Conservation (phyloP, 179 eudicot genomes). For the Corrigiola litoralis region DNA sequence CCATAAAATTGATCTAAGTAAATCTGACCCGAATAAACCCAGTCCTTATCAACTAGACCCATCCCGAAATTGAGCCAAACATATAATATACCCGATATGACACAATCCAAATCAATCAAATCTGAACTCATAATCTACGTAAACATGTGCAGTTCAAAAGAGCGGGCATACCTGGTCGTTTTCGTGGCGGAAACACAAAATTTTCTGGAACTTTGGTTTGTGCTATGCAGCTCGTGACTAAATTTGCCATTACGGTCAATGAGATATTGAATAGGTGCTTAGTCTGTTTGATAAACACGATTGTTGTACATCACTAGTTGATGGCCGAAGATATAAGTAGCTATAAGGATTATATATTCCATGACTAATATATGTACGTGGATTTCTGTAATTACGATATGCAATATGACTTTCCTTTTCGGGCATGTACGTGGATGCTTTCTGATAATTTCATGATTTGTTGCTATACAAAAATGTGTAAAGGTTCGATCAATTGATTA, state of each 20-base stretch:
- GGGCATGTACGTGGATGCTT: too few species aligned
- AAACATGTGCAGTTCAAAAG: background rate
- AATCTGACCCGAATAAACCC: too few species aligned
- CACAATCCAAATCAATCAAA: background rate
- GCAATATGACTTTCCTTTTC: too few species aligned
- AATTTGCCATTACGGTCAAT: constrained; percentile 14
- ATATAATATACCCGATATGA: background rate
- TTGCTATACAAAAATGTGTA: background rate
- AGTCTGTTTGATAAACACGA: background rate
- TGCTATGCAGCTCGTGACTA: constrained; percentile 14
- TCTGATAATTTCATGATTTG: too few species aligned
- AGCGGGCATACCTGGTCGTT: constrained; percentile 29
- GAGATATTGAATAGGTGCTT: background rate
- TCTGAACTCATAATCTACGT: background rate
- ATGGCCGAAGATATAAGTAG: too few species aligned
- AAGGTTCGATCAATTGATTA: background rate
- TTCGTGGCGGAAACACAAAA: constrained; percentile 25
- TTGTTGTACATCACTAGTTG: too few species aligned
- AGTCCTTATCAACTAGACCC: too few species aligned
- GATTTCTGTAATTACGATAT: too few species aligned
- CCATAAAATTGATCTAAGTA: too few species aligned
- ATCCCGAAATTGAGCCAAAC: too few species aligned
- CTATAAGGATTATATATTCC: too few species aligned
- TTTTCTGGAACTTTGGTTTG: constrained; percentile 18
- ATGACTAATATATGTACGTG: too few species aligned